Percentiles rank a stretch among this genome's conserved stretches.
Conservation (phyloP, 2,329 filamentous ascomycete genomes). For the Calonectria fujianensis region DNA sequence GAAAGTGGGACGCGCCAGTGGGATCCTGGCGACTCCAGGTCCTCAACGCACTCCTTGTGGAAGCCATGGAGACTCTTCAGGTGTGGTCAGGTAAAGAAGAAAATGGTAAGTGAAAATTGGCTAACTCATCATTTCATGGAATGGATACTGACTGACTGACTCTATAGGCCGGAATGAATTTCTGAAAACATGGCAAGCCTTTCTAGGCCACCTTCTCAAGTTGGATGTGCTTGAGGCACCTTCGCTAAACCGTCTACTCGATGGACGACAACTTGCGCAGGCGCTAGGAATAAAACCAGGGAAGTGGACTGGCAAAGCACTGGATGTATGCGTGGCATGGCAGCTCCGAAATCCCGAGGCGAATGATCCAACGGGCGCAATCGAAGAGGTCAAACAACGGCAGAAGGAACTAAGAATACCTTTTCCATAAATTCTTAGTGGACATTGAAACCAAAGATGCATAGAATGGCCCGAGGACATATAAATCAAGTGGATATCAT, state of each 20-base stretch:
- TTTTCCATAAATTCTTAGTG: conserved; percentile 9
- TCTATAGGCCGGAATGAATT: conserved; percentile 66
- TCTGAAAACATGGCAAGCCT: conserved; percentile 70
- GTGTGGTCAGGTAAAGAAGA: conserved; percentile 56
- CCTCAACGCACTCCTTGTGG: conserved; percentile 79
- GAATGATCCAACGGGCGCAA: conserved; percentile 74
- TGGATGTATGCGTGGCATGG: conserved; percentile 90
- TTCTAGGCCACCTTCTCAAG: conserved; percentile 72
- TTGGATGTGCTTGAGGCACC: conserved; percentile 76
- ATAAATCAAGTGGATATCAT: not conserved
- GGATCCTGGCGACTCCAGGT: conserved; percentile 83
- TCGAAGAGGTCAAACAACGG: conserved; percentile 75
- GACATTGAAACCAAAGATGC: not conserved
- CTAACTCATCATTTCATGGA: not conserved
- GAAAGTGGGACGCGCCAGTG: conserved; percentile 78
- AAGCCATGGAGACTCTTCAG: conserved; percentile 68
- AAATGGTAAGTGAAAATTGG: conserved; percentile 61
- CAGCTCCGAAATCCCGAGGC: conserved; percentile 86
- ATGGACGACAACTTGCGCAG: conserved; percentile 83
- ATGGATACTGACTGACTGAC: conserved; percentile 40
- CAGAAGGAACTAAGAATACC: conserved; percentile 71
- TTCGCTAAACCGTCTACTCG: conserved; percentile 78
- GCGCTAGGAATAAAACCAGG: conserved; percentile 83
- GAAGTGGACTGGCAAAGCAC: conserved; percentile 87
- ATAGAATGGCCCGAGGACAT: not conserved